A percentile compares a stretch with the other conserved stretches of the same genome.
phyloP scores from a whole-genome alignment of 805 yeast genomes.

The Candida namnaoensis region DNA sequence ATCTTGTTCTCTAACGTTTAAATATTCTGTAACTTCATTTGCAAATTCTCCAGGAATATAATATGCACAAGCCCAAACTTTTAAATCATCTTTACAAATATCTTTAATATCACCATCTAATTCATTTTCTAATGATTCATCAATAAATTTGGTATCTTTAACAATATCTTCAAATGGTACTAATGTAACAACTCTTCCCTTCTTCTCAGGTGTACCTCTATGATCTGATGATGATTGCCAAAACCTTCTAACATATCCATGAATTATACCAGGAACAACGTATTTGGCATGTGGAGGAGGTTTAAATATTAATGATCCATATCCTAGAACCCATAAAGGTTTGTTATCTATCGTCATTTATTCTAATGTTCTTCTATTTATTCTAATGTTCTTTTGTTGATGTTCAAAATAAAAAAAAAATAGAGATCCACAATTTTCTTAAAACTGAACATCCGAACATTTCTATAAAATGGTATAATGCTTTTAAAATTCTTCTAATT shows the following conservation, averaged over 20 bases:
- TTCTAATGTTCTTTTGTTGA: too few relatives aligned
- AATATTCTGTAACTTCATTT: conserved; percentile 50
- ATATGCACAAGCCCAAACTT: conserved; percentile 78
- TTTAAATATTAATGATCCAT: conserved; percentile 82
- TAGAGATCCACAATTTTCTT: too few relatives aligned
- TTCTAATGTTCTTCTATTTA: too few relatives aligned
- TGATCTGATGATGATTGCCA: conserved; percentile 93
- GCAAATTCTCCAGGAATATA: conserved; percentile 63
- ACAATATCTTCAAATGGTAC: conserved; percentile 50
- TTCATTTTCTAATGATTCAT: conserved; percentile 29
- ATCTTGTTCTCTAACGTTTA: conserved; percentile 81
- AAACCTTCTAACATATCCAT: conserved; percentile 73
- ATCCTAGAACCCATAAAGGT: conserved; percentile 79
- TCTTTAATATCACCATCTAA: conserved; percentile 3
- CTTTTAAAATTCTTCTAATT: too few relatives aligned
- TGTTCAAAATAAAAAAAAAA: too few relatives aligned
- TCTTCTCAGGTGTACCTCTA: conserved; percentile 78
- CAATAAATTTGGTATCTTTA: conserved; percentile 26
- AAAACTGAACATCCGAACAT: too few relatives aligned
- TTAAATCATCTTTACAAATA: conserved; percentile 30
- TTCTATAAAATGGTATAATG: too few relatives aligned
- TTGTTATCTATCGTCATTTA: conserved; percentile 4
- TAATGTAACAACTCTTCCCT: conserved; percentile 86
- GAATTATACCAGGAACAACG: conserved; percentile 62
- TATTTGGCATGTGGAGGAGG: conserved; percentile 72